These are phyloP conservation scores for Inga leiocalycina DNA, from an alignment of 306 rosid genomes.

Conservation along the genomic window DNA sequence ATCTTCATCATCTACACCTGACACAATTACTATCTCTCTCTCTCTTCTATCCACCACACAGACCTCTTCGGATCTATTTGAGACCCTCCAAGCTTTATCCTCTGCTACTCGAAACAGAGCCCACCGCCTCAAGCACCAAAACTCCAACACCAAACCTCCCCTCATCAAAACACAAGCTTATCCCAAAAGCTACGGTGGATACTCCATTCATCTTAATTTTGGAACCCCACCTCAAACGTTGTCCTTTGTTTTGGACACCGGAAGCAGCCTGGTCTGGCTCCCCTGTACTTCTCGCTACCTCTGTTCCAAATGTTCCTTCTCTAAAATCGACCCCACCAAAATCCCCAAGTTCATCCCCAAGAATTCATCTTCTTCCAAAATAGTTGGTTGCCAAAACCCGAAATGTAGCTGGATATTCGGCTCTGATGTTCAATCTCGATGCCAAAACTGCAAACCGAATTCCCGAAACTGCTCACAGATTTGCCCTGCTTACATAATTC, in stretches of 20 bases:
- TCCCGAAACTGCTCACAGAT: constrained; percentile 43
- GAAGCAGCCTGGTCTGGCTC: constrained; percentile 77
- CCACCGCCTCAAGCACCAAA: constrained; percentile 58
- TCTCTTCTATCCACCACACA: constrained; percentile 34
- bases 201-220: constrained; percentile 62
- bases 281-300: constrained; percentile 77
- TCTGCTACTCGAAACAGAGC: constrained; percentile 64
- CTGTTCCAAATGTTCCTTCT: constrained; percentile 59
- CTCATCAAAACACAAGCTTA: constrained; percentile 33
- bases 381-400: constrained; percentile 66
- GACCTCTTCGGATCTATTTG: constrained; percentile 51
- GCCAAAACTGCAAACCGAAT: constrained; percentile 25
- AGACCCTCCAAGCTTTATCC: constrained; percentile 44
- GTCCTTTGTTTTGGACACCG: constrained; percentile 70
- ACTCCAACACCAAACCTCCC: constrained; percentile 19
- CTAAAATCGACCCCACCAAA: constrained; percentile 41
- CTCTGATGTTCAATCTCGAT: constrained; percentile 37
- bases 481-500: constrained; percentile 60
- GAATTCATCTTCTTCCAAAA: constrained; percentile 55
- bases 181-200: constrained; percentile 71
- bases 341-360: constrained; percentile 62
- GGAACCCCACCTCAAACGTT: constrained; percentile 74
- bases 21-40: constrained; percentile 52
- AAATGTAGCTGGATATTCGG: constrained; percentile 70
- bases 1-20: constrained; percentile 37